Base-by-base conservation (phyloP, 768 basidiomycete genomes). In the Multifurca ochricompacta region DNA sequence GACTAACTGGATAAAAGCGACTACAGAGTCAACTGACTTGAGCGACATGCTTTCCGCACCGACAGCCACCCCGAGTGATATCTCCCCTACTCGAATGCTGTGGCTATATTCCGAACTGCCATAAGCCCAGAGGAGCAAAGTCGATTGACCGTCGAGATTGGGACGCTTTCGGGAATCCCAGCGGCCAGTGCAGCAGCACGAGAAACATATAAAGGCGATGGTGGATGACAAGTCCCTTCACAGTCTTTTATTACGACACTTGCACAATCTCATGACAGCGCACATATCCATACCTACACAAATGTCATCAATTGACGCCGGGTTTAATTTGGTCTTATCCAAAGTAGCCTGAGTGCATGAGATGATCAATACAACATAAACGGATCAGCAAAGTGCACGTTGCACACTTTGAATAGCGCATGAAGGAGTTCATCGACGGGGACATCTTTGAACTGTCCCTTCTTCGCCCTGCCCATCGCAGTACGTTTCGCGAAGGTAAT, bases 111-210 rank as follows among this genome's bases (percentile, higher is more conserved):
- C 54, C 89, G 82, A 58, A 98, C 84, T n/a, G 95, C 86, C 80
- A 94, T 91, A 45, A 98, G 75, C 21, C 94, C 93, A 0, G 92
- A 94, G 2, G 92, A 89, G 69, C 95, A 99, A 46, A 98, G 78
- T 53, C 95, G 77, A 69, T 99, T 99, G 50, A 97, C 82, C 10
- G 88, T 86, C 19, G 87, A 87, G 58, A 97, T 78, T n/a, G 94
- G 87, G 13, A 91, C 84, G 59, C 83, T 73, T 51, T 85, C 77
- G 3, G 93, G 95, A 60, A 96, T 87, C 11, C 92, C 93, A 25
- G 92, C 91, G 31, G 88, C 82, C 37, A 95, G 75, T 4, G 89
- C 88, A 27, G 92, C 91, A 42, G 91, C 88, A 30, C 92, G 76
- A 8, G 92, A 91, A 39, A 89, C 73, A 66, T 86, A 93, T 56